Base-by-base conservation (phyloP, 2,329 filamentous ascomycete species). In the Cladophialophora psammophila region DNA sequence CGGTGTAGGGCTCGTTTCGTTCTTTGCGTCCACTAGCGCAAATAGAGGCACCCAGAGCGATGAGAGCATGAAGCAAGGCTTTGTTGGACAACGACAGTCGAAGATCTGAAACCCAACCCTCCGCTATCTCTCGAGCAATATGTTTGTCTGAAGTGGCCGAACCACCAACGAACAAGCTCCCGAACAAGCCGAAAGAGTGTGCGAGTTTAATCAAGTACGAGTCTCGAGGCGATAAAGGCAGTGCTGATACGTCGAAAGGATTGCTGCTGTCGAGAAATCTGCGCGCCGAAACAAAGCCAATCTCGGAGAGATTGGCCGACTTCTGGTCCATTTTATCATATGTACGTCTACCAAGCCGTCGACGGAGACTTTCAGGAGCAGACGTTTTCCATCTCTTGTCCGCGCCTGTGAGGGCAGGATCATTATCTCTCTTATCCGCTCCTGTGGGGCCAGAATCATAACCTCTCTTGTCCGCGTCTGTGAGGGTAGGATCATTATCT, bases 191-290 rank as follows among this genome's bases (percentile, higher is more conserved):
- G 9, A 50, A 20, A 6, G 45, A 50, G 20, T 50, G 45, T 26
- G 45, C 45, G 13, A 50, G 45, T 50, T 20, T 26, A 9, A 50
- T 50, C 8, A 50, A 20, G 45, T 50, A n/a, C 3, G 45, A 50
- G 26, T 50, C 45, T 50, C 45, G 45, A 50, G 45, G 45, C 18
- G 45, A 50, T 26, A 50, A 10, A 10, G 45, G 45, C 18, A 50
- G 45, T 3, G 45, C 45, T 12, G 45, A 18, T 26, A 50, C 45
- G 5, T 50, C 45, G 20, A 50, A 50, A 26, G 45, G 45, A 26
- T 50, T 26, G 45, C 18, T 50, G 45, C 45, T 50, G 18, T 20
- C 45, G 7, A 50, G 45, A 12, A 50, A 18, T 10, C 45, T 10
- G 45, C 45, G 26, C 3, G 18, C 45, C 5, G 26, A 6, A 50